Evolutionary conservation across 306 rosid genomes (phyloP).

Genomic region (Vicia faba): DNA sequence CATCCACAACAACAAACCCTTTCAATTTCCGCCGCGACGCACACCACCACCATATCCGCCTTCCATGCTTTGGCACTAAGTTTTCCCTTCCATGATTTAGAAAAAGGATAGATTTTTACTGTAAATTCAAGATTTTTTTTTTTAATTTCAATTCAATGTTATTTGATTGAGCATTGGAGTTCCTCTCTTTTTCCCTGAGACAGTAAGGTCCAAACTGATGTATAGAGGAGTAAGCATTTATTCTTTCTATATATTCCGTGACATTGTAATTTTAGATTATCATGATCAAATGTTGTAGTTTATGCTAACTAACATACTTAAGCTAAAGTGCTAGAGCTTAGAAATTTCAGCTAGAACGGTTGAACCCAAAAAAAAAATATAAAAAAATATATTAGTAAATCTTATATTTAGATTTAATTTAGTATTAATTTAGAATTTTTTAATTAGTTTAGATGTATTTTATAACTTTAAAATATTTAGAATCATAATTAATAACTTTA

Average conservation of each 20-base stretch:
- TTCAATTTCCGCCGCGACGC: no score
- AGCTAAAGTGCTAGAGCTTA: slow-evolving; percentile 6
- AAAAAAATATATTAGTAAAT: no score
- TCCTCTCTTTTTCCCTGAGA: slow-evolving; percentile 16
- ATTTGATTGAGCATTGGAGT: slow-evolving; percentile 43
- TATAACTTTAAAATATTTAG: no score
- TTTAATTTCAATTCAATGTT: slow-evolving; percentile 30
- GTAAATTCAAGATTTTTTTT: slow-evolving; percentile 72
- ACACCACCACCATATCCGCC: no score
- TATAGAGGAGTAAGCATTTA: slow-evolving; percentile 13
- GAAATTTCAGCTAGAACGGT: neutral
- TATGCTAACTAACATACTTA: neutral
- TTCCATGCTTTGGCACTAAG: no score
- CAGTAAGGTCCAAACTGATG: slow-evolving; percentile 15
- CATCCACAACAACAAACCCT: no score
- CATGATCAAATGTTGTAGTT: slow-evolving; percentile 28
- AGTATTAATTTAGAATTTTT: no score
- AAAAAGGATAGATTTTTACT: slow-evolving; percentile 42
- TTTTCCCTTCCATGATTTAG: slow-evolving; percentile 36
- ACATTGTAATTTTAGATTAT: slow-evolving; percentile 28
- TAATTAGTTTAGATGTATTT: no score
- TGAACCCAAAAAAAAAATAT: no score
- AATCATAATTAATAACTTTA: no score
- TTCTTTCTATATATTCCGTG: slow-evolving; percentile 27
- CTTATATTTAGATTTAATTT: no score